Base-by-base conservation (phyloP, 2,329 filamentous ascomycete genomes). In the Apiospora rasikravindrae region DNA sequence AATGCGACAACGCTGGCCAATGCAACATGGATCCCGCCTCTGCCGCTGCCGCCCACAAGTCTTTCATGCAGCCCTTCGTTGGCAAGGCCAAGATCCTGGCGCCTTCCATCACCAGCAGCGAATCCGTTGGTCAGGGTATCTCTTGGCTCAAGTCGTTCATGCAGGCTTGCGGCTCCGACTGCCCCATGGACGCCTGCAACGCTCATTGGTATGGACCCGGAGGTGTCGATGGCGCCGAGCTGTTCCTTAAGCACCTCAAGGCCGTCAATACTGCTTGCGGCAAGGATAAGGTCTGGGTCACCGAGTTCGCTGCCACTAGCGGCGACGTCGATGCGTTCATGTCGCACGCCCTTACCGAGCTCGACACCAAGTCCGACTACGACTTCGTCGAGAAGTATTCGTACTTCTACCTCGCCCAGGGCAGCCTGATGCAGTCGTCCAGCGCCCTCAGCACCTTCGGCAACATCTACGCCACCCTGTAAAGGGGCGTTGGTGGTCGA, bases 171-270 rank as follows among this genome's bases (percentile, higher is more conserved):
- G 77, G 81, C 67, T 80, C 80, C 70, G 73, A 82, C 67, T 92
- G 90, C 84, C 77, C 82, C 49, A 85, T 87, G 73, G 88, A 92
- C 81, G 91, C 90, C 80, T 87, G 90, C 81, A 84, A 86, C 78
- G 83, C 89, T 66, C 91, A 93, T 83, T 92, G 90, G 89, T 93
- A 93, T 82, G 87, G 86, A 68, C 80, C 81, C 53, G 82, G 86
- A 22, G 80, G 77, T 49, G 22, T 37, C 22, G 78, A 84, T 70
- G 85, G 85, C 71, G 79, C 82, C 37, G 80, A 85, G 57, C 84
- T 82, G 73, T 90, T 92, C 81, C 88, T 90, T 75, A 73, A 79
- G 51, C 89, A 91, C 80, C 78, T 92, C 71, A 75, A 83, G 73
- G 73, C 84, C 42, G 86, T 87, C 73, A 76, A 87, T 78, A 71